phyloP scores from a whole-genome alignment of 1,139 yeast genomes.

The Kazachstania sp. region DNA sequence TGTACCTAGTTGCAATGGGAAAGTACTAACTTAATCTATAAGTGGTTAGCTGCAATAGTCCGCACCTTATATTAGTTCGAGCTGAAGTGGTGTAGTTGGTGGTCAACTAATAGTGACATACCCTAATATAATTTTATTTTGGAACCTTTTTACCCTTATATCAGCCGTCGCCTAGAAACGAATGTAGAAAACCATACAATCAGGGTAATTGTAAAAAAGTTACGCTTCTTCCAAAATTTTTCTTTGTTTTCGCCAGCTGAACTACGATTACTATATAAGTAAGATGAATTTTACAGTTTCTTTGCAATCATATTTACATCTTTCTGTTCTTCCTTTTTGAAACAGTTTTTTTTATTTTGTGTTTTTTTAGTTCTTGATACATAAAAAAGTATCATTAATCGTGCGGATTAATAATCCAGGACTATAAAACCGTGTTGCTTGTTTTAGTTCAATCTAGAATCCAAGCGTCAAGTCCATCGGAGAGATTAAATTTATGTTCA shows the following conservation, averaged over 20 bases:
- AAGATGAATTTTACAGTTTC: no score
- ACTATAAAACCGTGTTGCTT: slow-evolving; percentile 61
- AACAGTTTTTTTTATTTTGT: not conserved
- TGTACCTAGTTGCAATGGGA: not conserved
- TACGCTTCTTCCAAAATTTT: no score
- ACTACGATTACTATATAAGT: no score
- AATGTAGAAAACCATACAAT: no score
- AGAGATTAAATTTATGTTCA: slow-evolving; percentile 46
- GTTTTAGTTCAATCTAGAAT: slow-evolving; percentile 30
- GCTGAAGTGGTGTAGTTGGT: no score
- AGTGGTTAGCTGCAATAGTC: not conserved
- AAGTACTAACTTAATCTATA: not conserved
- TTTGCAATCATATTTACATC: not conserved
- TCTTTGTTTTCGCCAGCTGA: not conserved
- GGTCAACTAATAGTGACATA: no score
- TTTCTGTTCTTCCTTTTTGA: not conserved
- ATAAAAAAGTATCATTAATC: slow-evolving; percentile 26
- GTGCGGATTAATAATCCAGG: slow-evolving; percentile 61
- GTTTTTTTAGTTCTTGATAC: not conserved
- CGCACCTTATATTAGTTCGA: no score
- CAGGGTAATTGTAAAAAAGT: no score
- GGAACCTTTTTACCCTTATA: no score
- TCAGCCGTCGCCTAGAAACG: no score
- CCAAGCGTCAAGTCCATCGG: slow-evolving; percentile 60
- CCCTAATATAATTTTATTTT: no score